These are phyloP conservation scores for Passalora sequoiae DNA, from an alignment of 2,329 filamentous ascomycete genomes.

Conservation along the genomic window DNA sequence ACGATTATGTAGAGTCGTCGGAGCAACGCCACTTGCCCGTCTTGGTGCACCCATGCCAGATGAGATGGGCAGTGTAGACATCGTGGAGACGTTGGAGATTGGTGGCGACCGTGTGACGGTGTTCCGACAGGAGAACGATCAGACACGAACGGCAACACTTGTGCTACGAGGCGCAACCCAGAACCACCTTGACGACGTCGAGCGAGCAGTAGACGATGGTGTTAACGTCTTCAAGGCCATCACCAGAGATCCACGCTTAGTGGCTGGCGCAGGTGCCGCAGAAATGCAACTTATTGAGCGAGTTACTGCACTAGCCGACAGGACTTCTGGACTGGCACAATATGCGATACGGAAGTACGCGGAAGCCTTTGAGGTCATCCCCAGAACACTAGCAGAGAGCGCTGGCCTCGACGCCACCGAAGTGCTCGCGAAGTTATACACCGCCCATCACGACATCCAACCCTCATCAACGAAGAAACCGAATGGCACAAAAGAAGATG, in stretches of 20 bases:
- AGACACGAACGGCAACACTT: constrained; percentile 86
- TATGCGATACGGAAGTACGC: constrained; percentile 97
- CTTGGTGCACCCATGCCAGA: constrained; percentile 99
- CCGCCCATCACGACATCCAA: constrained; percentile 58
- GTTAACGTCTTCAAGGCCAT: constrained; percentile 99
- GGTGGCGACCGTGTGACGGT: constrained; percentile 97
- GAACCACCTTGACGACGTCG: constrained; percentile 95
- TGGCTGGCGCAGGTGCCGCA: constrained; percentile 89
- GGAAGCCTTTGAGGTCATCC: constrained; percentile 95
- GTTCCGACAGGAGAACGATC: constrained; percentile 92
- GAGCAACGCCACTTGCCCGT: constrained; percentile 90
- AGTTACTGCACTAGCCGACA: constrained; percentile 84
- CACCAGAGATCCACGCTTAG: constrained; percentile 83
- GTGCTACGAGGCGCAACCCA: constrained; percentile 93
- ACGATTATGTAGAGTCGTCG: constrained; percentile 89
- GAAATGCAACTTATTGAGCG: constrained; percentile 92
- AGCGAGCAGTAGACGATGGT: constrained; percentile 94
- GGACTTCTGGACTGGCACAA: constrained; percentile 85
- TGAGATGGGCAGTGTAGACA: constrained; percentile 90
- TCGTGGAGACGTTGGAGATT: constrained; percentile 96
- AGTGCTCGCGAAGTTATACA: constrained; percentile 84
- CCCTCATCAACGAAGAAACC: constrained; percentile 9
- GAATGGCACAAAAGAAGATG: constrained; percentile 20
- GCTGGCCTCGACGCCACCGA: constrained; percentile 97
- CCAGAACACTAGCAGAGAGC: constrained; percentile 87